Evolutionary conservation across 169 alveolate species (phyloP).

Genomic region (Babesia ovis): DNA sequence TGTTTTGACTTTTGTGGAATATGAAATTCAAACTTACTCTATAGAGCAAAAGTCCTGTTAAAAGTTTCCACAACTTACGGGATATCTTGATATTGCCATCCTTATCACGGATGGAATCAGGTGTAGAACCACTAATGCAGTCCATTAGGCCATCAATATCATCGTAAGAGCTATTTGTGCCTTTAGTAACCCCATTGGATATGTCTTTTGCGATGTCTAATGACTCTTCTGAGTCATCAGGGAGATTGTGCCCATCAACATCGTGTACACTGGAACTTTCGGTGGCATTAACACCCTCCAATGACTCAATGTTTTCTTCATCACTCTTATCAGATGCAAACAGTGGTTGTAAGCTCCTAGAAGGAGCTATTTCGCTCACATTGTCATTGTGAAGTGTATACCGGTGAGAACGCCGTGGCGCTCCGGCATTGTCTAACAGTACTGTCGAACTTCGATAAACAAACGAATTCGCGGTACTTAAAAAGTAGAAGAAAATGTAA

Average conservation of each 20-base stretch:
- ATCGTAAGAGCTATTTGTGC: not conserved
- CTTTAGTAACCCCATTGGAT: not conserved
- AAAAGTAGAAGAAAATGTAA: not conserved
- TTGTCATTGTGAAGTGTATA: not conserved
- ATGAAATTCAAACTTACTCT: conserved; percentile 28
- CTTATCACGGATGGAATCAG: not conserved
- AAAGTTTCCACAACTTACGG: conserved; percentile 44
- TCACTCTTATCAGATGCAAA: not conserved
- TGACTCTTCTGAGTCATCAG: not conserved
- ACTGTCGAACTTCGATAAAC: not conserved
- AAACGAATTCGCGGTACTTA: not conserved
- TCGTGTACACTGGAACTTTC: not conserved
- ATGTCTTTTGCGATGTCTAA: not conserved
- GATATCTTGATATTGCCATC: conserved; percentile 45
- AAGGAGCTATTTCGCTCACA: not conserved
- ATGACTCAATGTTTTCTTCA: not conserved
- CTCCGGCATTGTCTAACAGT: not conserved
- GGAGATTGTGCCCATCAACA: not conserved
- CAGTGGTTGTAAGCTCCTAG: not conserved
- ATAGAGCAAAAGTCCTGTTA: conserved; percentile 51
- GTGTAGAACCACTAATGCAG: not conserved
- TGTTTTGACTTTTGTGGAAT: not conserved
- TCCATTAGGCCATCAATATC: not conserved
- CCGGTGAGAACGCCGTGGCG: not conserved
- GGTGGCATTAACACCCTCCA: not conserved